These are phyloP conservation scores for Nigrospora oryzae DNA, from an alignment of 2,329 filamentous ascomycete genomes.

Conservation along the genomic window DNA sequence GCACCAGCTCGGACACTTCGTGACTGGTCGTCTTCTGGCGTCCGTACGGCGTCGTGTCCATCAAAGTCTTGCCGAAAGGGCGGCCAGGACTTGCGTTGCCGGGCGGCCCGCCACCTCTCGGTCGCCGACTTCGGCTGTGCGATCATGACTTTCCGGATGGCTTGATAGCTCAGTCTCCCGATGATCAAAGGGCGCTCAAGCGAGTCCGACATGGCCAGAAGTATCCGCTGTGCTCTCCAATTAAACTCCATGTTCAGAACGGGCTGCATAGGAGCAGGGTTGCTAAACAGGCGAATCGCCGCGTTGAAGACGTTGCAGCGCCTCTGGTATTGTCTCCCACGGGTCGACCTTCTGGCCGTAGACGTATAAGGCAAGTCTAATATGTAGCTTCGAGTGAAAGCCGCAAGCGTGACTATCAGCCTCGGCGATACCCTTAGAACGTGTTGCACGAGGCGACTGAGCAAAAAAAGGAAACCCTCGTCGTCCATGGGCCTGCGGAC, in stretches of 20 bases:
- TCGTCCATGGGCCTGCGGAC: not conserved
- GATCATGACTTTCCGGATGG: conserved; percentile 44
- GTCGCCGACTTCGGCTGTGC: conserved; percentile 41
- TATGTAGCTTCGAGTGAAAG: conserved; percentile 20
- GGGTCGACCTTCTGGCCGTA: not conserved
- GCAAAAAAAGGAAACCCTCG: not conserved
- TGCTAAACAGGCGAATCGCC: conserved; percentile 26
- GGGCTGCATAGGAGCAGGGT: conserved; percentile 22
- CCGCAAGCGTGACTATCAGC: conserved; percentile 18
- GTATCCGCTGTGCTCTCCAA: conserved; percentile 48
- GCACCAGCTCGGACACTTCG: conserved; percentile 43
- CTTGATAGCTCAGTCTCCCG: conserved; percentile 39
- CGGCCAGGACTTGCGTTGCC: conserved; percentile 48
- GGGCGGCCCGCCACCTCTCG: conserved; percentile 38
- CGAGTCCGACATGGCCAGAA: conserved; percentile 42
- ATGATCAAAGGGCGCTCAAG: conserved; percentile 42
- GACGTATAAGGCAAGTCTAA: conserved; percentile 9
- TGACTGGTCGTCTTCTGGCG: conserved; percentile 43
- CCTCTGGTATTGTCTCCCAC: conserved; percentile 10
- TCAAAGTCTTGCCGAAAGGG: conserved; percentile 50
- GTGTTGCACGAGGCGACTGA: conserved; percentile 13
- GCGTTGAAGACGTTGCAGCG: conserved; percentile 31
- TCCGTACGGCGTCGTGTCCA: conserved; percentile 48
- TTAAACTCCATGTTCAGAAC: conserved; percentile 33
- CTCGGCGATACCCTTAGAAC: conserved; percentile 16